phyloP scores from a whole-genome alignment of 345 rosid genomes.

The Melaleuca quinquenervia region DNA sequence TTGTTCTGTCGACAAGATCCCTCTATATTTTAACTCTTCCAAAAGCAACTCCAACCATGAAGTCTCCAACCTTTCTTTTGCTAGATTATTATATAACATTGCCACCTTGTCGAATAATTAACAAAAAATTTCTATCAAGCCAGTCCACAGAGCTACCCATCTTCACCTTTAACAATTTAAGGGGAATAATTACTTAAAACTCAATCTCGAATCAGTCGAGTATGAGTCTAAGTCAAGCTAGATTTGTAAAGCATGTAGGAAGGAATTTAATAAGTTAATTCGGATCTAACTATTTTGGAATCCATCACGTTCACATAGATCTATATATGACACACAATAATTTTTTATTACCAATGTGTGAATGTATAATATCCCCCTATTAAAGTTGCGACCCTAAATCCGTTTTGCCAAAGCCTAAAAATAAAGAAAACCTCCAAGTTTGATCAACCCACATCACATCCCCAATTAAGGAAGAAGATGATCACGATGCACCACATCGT shows the following conservation, averaged over 20 bases:
- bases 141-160: not conserved
- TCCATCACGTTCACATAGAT: too few species aligned
- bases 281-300: not conserved
- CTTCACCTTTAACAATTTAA: not conserved
- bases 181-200: not conserved
- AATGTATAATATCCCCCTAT: not conserved
- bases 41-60: not conserved
- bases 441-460: not conserved
- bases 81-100: not conserved
- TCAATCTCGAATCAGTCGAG: accelerated
- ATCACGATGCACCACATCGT: too few species aligned
- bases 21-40: too few species aligned
- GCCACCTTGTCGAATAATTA: not conserved
- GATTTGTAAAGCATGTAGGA: not conserved
- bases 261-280: not conserved
- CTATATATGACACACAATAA: not conserved
- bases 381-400: not conserved
- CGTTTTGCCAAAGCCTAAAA: not conserved
- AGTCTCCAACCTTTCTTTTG: not conserved
- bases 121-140: not conserved
- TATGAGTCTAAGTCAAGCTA: not conserved
- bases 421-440: not conserved
- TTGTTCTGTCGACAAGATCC: too few species aligned
- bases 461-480: too few species aligned
- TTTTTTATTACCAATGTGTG: not conserved